A percentile compares a stretch with the other conserved stretches of the same genome.
Conservation (phyloP, 1,284 basidiomycete species). For the Heterobasidion occidentale region DNA sequence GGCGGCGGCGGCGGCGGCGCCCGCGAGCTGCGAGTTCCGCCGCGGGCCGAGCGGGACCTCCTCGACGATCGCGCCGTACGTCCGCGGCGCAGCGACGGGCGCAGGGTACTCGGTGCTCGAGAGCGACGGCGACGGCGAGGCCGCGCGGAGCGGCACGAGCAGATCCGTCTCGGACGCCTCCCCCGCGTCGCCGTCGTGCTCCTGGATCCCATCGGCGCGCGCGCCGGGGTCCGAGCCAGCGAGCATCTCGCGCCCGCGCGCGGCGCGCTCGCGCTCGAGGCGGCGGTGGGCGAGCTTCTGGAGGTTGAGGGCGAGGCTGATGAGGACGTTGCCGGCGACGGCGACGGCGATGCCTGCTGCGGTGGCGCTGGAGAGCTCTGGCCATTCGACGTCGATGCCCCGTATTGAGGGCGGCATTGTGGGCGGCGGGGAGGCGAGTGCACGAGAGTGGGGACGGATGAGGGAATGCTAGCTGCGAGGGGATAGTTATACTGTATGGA, state of each 20-base stretch:
- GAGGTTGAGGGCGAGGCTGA: constrained; percentile 83
- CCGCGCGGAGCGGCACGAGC: not conserved
- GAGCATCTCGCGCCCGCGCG: too few relatives aligned
- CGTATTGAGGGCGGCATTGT: not conserved
- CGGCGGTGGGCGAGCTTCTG: constrained; percentile 89
- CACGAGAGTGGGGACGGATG: too few relatives aligned
- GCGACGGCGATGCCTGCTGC: constrained; percentile 82
- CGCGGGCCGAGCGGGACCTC: not conserved
- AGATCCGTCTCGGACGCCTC: not conserved
- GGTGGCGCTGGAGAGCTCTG: constrained; percentile 50
- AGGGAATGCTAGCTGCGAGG: too few relatives aligned
- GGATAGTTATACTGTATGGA: too few relatives aligned
- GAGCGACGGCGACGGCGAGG: not conserved
- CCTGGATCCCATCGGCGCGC: not conserved
- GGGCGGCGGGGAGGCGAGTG: not conserved
- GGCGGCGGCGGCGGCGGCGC: not conserved
- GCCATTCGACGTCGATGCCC: constrained; percentile 33
- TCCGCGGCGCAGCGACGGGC: not conserved
- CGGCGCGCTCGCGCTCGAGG: constrained; percentile 36
- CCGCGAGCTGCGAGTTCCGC: not conserved
- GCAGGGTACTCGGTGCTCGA: not conserved
- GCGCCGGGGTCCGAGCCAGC: too few relatives aligned
- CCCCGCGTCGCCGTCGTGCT: not conserved
- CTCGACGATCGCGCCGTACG: not conserved
- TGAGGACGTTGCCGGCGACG: constrained; percentile 81